phyloP scores from a whole-genome alignment of 331 rosid genomes.

The Malus hybrid region DNA sequence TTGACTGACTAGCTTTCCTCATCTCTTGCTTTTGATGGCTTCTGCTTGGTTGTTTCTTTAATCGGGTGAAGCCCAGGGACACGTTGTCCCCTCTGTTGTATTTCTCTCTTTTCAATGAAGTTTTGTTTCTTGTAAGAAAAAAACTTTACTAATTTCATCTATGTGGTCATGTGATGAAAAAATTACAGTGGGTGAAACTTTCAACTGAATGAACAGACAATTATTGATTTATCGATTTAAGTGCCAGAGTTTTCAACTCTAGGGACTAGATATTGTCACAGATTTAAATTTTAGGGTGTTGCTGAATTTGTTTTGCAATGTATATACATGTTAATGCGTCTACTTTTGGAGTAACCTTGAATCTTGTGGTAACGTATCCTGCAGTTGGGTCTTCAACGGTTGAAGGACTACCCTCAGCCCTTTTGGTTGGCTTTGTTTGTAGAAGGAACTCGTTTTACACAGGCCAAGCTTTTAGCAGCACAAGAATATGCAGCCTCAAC shows the following conservation, averaged over 20 bases:
- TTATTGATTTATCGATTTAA: background rate
- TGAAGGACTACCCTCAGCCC: constrained; percentile 79
- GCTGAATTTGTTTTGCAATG: background rate
- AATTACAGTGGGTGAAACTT: background rate
- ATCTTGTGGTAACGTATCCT: constrained; percentile 25
- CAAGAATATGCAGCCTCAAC: constrained; percentile 77
- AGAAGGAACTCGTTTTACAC: constrained; percentile 97
- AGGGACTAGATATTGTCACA: background rate
- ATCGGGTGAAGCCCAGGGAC: background rate
- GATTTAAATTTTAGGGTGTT: background rate
- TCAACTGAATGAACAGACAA: background rate
- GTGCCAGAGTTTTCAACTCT: background rate
- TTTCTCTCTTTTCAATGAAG: background rate
- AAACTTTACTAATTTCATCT: background rate
- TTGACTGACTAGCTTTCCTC: background rate
- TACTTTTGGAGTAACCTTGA: constrained; percentile 22
- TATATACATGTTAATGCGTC: background rate
- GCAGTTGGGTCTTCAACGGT: constrained; percentile 78
- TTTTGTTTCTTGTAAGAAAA: background rate
- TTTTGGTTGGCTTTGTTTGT: constrained; percentile 99
- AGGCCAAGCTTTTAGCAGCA: constrained; percentile 78
- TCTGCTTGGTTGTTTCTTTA: background rate
- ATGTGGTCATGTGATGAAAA: background rate
- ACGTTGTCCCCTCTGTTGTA: background rate
- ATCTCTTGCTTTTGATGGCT: background rate